Percentiles rank a stretch among this genome's conserved stretches.
phyloP scores from a whole-genome alignment of 495 filamentous ascomycete genomes.

The Tuber microsphaerosporum region DNA sequence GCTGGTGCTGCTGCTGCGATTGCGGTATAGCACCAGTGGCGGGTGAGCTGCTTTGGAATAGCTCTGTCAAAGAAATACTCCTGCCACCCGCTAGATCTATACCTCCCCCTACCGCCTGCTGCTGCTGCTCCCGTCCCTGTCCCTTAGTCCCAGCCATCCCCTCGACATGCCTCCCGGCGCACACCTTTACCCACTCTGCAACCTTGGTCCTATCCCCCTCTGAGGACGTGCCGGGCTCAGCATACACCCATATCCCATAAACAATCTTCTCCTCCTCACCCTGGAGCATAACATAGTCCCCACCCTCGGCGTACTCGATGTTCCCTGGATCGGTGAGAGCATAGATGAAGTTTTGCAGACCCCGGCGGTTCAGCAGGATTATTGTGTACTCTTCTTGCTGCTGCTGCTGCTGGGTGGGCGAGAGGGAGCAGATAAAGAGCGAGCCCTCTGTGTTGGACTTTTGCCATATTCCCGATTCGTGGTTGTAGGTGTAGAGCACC shows the following conservation, averaged over 20 bases:
- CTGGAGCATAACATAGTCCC: constrained; percentile 30
- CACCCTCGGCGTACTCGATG: constrained; percentile 39
- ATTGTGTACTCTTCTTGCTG: constrained; percentile 49
- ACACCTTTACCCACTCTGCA: constrained; percentile 26
- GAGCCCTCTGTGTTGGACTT: constrained; percentile 35
- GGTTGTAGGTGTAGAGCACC: constrained; percentile 34
- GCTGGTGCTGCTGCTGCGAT: constrained; percentile 12
- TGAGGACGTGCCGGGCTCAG: constrained; percentile 19
- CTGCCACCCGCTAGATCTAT: constrained; percentile 9
- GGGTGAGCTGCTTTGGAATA: constrained; percentile 24
- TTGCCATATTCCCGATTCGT: constrained; percentile 24
- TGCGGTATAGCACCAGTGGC: constrained; percentile 3
- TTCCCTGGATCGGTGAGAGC: constrained; percentile 32
- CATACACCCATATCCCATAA: constrained; percentile 37
- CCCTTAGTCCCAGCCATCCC: constrained; percentile 5
- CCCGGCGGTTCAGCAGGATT: constrained; percentile 43
- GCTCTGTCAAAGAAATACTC: constrained; percentile 33
- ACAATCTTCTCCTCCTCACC: constrained; percentile 24
- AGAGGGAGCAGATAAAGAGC: constrained; percentile 29
- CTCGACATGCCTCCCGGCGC: constrained; percentile 11
- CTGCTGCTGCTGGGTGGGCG: constrained; percentile 62
- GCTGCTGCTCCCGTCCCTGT: constrained; percentile 10
- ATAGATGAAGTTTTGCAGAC: constrained; percentile 43
- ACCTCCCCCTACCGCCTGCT: constrained; percentile 8
- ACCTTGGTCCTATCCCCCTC: constrained; percentile 31